These are phyloP conservation scores for Monilinia aucupariae DNA, from an alignment of 2,329 filamentous ascomycete genomes.

Conservation along the genomic window DNA sequence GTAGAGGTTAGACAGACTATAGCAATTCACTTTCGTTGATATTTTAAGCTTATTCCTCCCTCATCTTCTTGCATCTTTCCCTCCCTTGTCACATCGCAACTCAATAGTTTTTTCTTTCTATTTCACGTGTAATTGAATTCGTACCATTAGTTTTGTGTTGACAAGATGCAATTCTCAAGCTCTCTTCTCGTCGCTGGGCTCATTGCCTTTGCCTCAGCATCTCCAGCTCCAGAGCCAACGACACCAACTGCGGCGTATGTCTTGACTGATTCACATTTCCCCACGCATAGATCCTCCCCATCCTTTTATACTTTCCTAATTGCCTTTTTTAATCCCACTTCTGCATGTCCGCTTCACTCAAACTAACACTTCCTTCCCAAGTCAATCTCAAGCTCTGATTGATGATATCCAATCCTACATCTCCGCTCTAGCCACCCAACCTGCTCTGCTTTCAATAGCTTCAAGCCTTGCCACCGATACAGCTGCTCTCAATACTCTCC, in stretches of 20 bases:
- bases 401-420: slow-evolving; percentile 13
- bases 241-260: slow-evolving; percentile 13
- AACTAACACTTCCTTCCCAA: background rate
- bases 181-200: slow-evolving; percentile 9
- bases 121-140: background rate
- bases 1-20: background rate
- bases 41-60: background rate
- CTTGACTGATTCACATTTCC: background rate
- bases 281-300: background rate
- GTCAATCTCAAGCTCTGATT: slow-evolving; percentile 13
- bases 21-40: background rate
- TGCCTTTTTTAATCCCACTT: background rate
- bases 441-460: slow-evolving; percentile 12
- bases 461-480: slow-evolving; percentile 16
- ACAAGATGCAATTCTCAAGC: slow-evolving; percentile 10
- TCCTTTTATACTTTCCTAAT: no score
- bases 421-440: slow-evolving; percentile 12
- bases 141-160: background rate
- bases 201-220: slow-evolving; percentile 12
- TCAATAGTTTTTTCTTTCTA: background rate
- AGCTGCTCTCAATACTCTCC: slow-evolving; percentile 12
- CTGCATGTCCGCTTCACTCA: background rate
- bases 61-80: background rate
- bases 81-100: background rate
- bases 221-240: slow-evolving; percentile 12